These are phyloP conservation scores for Fusarium torreyae DNA, from an alignment of 2,329 filamentous ascomycete genomes.

Conservation along the genomic window DNA sequence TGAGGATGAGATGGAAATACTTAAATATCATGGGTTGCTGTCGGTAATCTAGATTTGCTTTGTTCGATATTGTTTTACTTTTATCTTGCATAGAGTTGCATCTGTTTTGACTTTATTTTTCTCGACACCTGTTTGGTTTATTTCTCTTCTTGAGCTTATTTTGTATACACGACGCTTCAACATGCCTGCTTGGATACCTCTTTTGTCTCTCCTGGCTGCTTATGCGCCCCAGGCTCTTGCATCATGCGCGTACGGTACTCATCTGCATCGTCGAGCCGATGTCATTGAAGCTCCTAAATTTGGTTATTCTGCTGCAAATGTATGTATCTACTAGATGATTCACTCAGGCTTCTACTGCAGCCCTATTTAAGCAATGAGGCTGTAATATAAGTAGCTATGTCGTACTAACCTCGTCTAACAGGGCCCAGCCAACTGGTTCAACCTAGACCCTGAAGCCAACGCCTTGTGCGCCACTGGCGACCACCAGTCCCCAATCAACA, in stretches of 20 bases:
- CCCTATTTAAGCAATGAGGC: accelerated
- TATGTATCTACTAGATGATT: slow-evolving; percentile 36
- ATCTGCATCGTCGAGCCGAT: slow-evolving; percentile 53
- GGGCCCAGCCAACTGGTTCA: slow-evolving; percentile 69
- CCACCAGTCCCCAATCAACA: slow-evolving; percentile 71
- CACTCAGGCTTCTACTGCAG: accelerated
- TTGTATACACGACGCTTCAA: background rate
- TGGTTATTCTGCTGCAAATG: slow-evolving; percentile 56
- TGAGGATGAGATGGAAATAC: background rate
- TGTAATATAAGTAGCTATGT: accelerated
- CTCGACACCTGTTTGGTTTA: background rate
- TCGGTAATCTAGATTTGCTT: background rate
- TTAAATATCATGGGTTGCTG: slow-evolving; percentile 11
- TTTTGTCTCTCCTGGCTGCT: slow-evolving; percentile 32
- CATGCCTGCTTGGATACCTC: slow-evolving; percentile 34
- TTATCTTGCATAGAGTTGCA: background rate
- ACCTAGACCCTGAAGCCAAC: slow-evolving; percentile 59
- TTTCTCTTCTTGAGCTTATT: background rate
- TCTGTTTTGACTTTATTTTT: background rate
- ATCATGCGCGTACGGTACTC: slow-evolving; percentile 59
- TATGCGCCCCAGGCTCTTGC: slow-evolving; percentile 47
- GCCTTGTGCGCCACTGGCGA: slow-evolving; percentile 63
- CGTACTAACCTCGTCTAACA: slow-evolving; percentile 23
- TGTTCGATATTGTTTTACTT: background rate
- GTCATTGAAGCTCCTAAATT: slow-evolving; percentile 56